Evolutionary conservation across 164 flowering plant species (phyloP), one percentile per base, ranked within the genome.

Genomic region (Piper betle): DNA sequence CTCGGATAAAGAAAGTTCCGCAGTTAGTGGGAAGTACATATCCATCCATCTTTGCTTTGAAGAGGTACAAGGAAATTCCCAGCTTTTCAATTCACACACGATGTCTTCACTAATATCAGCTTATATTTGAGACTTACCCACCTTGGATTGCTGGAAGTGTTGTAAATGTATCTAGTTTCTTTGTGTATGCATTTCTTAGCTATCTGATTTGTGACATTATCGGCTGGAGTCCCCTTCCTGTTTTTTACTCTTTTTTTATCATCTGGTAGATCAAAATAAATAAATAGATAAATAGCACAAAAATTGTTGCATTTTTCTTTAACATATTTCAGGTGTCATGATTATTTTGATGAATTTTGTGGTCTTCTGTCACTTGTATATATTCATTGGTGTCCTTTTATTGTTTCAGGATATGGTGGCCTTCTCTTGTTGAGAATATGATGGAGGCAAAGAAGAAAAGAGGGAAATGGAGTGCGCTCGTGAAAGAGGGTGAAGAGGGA

Each of bases 341-440:
- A 1, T 15, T 15, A 43, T 10, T 43, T 43, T 3, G 12, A 15
- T 8, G 50, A 10, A 8, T 43, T 10, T 43, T 43, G 50, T 7
- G 12, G 43, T 7, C 12, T 43, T 43, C 50, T 43, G 9, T 9
- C 9, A 41, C n/a, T n/a, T 41, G 9, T 41, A 41, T 41, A 4
- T 41, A 4, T 9, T 41, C 43, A 41, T 41, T 41, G 43, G n/a
- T n/a, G n/a, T n/a, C n/a, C 33, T 33, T 20, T 20, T 33, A 13
- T 25, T 20, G 50, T 1, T 74, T 50, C 66, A 93, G 98, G 98
- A 93, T 72, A 93, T 89, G 98, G 92, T 93, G 70, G 98, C 98
- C 53, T 93, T 93, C 76, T 93, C 98, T 41, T 89, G 98, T 70
- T 93, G 98, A 70, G 68, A 78, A 25, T 93, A 83, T 73, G 96